Conservation (phyloP, 148 eudicot genomes). For the Chenopodium berlandieri region DNA sequence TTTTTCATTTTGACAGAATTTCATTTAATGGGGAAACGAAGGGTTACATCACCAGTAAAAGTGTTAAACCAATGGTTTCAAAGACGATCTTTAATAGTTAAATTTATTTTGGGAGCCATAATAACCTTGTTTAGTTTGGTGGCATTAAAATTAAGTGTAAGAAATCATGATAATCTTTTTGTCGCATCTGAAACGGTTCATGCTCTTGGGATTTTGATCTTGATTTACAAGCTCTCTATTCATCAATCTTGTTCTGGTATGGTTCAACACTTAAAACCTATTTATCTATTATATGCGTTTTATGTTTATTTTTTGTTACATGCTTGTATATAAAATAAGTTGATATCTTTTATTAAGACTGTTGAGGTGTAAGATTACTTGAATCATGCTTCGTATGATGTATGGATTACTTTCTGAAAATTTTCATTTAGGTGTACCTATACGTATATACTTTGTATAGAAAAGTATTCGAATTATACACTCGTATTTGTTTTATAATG, state of each 20-base stretch:
- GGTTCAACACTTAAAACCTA: not conserved
- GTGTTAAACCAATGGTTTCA: constrained; percentile 52
- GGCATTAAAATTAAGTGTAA: constrained; percentile 42
- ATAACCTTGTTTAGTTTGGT: constrained; percentile 38
- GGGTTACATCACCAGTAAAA: constrained; percentile 40
- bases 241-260: constrained; percentile 79
- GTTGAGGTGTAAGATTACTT: too few relatives aligned
- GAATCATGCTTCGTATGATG: not conserved
- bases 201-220: constrained; percentile 59
- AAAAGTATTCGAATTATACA: too few relatives aligned
- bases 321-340: not conserved
- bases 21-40: constrained; percentile 52
- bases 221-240: constrained; percentile 74
- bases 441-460: too few relatives aligned
- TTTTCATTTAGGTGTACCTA: too few relatives aligned
- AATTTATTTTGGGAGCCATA: constrained; percentile 41
- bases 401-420: too few relatives aligned
- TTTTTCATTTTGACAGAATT: not conserved
- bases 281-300: not conserved
- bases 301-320: not conserved
- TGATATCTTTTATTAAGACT: too few relatives aligned
- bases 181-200: constrained; percentile 67
- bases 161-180: constrained; percentile 50
- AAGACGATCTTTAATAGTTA: constrained; percentile 49
- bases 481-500: too few relatives aligned